Percentiles rank a stretch among this genome's conserved stretches.
Evolutionary conservation across 148 eudicot genomes (phyloP).

Genomic region (Chenopodium suecicum): DNA sequence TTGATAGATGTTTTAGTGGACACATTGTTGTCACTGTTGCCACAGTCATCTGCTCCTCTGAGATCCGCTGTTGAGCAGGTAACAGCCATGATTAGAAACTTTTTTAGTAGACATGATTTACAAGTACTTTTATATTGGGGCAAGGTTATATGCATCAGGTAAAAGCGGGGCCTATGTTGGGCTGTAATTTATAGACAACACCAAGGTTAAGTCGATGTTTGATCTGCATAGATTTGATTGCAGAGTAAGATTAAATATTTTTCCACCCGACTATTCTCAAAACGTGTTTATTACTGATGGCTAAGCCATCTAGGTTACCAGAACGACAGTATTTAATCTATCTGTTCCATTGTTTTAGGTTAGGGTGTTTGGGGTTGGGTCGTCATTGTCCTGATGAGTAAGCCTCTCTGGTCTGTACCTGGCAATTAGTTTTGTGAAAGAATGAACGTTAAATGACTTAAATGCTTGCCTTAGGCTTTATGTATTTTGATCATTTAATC

Average conservation of each 20-base stretch:
- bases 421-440: neutral
- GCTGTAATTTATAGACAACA: neutral
- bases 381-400: neutral
- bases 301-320: neutral
- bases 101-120: neutral
- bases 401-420: neutral
- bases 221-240: neutral
- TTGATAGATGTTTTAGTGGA: conserved; percentile 90
- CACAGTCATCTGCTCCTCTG: conserved; percentile 85
- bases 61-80: conserved; percentile 95
- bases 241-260: neutral
- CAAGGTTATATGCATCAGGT: neutral
- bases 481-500: conserved; percentile 1
- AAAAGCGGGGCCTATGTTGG: neutral
- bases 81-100: conserved; percentile 12
- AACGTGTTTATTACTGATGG: neutral
- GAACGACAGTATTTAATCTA: neutral
- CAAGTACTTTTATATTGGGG: neutral
- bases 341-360: neutral
- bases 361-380: neutral
- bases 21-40: conserved; percentile 88
- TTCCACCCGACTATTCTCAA: neutral
- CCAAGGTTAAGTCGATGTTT: neutral
- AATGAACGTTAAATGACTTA: neutral
- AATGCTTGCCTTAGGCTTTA: neutral